These are phyloP conservation scores for Cryphonectria parasitica DNA, from an alignment of 2,329 filamentous ascomycete species.

Conservation along the genomic window DNA sequence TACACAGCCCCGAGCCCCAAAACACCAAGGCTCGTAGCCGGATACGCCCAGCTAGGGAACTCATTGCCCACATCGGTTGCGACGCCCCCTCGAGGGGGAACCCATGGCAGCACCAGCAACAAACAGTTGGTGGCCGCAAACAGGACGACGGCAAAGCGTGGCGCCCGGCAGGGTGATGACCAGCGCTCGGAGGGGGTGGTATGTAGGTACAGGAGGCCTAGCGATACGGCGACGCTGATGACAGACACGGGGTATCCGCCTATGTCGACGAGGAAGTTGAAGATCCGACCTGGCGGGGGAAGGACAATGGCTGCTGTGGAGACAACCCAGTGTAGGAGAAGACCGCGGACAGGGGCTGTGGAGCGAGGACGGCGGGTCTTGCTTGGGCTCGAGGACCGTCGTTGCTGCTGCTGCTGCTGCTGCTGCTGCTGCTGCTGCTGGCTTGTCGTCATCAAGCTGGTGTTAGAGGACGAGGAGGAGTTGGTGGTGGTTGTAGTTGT, in stretches of 20 bases:
- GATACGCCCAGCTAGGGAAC: slow-evolving; percentile 44
- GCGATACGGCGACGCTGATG: slow-evolving; percentile 40
- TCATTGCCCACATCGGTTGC: slow-evolving; percentile 32
- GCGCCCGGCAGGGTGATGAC: slow-evolving; percentile 38
- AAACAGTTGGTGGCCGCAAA: slow-evolving; percentile 41
- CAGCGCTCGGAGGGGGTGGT: slow-evolving; percentile 36
- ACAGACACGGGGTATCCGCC: slow-evolving; percentile 44
- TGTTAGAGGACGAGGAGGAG: not conserved
- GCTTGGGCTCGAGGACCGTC: slow-evolving; percentile 19
- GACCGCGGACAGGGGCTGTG: slow-evolving; percentile 36
- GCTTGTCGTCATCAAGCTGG: not conserved
- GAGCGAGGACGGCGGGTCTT: slow-evolving; percentile 4
- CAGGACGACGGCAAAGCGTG: slow-evolving; percentile 35
- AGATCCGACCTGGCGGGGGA: slow-evolving; percentile 48
- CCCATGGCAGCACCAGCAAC: slow-evolving; percentile 42
- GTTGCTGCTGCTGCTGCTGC: not conserved
- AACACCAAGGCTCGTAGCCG: slow-evolving; percentile 41
- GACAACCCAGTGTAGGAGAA: slow-evolving; percentile 64
- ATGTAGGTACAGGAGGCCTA: slow-evolving; percentile 41
- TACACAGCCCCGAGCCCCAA: slow-evolving; percentile 40
- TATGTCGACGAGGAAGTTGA: slow-evolving; percentile 45
- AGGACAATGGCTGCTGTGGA: slow-evolving; percentile 60
- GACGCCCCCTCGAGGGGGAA: slow-evolving; percentile 37
- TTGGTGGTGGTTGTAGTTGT: slow-evolving; percentile 20
- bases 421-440: not conserved